These are phyloP conservation scores for Tylopilus felleus DNA, from an alignment of 768 basidiomycete species.

Conservation along the genomic window DNA sequence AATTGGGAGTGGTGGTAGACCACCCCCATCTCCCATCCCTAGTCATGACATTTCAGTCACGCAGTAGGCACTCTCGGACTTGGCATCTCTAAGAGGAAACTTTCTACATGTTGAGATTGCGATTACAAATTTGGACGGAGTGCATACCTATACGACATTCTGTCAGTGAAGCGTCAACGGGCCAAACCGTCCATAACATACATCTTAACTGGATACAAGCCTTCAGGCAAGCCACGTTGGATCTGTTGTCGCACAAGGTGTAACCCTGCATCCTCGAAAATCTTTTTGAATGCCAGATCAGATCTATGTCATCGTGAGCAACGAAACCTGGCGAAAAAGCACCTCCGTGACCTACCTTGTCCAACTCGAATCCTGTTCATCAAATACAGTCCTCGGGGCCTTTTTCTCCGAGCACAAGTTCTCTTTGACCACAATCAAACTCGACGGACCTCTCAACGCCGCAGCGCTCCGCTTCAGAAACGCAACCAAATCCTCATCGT, in stretches of 20 bases:
- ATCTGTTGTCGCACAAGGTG: slow-evolving; percentile 67
- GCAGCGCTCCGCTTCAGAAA: slow-evolving; percentile 67
- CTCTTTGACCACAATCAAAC: slow-evolving; percentile 88
- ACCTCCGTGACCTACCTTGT: slow-evolving; percentile 59
- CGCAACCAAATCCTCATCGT: slow-evolving; percentile 66
- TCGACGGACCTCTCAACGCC: slow-evolving; percentile 52
- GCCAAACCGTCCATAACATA: slow-evolving; percentile 31
- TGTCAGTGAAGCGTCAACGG: slow-evolving; percentile 7
- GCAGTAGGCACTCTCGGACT: not conserved
- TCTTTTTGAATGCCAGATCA: slow-evolving; percentile 72
- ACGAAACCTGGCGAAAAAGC: not conserved
- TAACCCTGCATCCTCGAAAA: slow-evolving; percentile 75
- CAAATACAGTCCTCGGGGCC: slow-evolving; percentile 60
- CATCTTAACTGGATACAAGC: slow-evolving; percentile 86
- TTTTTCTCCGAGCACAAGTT: slow-evolving; percentile 70
- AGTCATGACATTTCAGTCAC: not conserved
- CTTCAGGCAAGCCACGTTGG: slow-evolving; percentile 80
- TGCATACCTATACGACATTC: slow-evolving; percentile 22
- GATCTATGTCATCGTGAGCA: slow-evolving; percentile 50
- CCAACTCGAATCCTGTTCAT: slow-evolving; percentile 85
- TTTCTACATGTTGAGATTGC: not conserved
- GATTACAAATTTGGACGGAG: slow-evolving; percentile 13
- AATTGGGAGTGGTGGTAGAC: too few species aligned
- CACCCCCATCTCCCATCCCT: not conserved
- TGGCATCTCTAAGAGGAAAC: too few species aligned